Evolutionary conservation across 2,329 filamentous ascomycete species (phyloP).

Genomic region (Dendrostoma leiphaemia): DNA sequence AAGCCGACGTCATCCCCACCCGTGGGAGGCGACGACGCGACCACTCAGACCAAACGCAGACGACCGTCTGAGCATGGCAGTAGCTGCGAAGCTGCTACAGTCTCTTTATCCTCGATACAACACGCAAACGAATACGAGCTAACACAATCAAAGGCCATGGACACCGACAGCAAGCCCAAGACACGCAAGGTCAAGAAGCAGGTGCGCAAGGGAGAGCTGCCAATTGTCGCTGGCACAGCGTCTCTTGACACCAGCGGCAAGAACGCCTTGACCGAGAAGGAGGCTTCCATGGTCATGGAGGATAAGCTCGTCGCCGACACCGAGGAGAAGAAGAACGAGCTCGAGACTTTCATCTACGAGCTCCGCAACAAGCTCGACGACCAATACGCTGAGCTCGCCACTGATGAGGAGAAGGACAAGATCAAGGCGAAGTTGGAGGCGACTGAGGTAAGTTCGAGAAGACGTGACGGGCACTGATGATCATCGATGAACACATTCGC

Average conservation of each 20-base stretch:
- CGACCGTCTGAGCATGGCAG: slow-evolving; percentile 1
- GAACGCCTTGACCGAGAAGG: slow-evolving; percentile 72
- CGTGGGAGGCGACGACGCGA: slow-evolving; percentile 1
- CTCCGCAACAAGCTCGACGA: slow-evolving; percentile 92
- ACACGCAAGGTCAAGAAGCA: slow-evolving; percentile 99
- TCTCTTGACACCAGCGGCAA: slow-evolving; percentile 71
- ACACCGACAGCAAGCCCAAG: slow-evolving; percentile 75
- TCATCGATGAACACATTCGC: slow-evolving; percentile 25
- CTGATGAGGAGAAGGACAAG: slow-evolving; percentile 87
- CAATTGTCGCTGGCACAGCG: slow-evolving; percentile 78
- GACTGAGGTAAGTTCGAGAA: slow-evolving; percentile 68
- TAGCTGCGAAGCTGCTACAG: slow-evolving; percentile 1
- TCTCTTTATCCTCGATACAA: neutral
- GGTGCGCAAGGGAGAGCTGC: slow-evolving; percentile 93
- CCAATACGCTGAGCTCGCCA: slow-evolving; percentile 83
- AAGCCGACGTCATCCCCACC: slow-evolving; percentile 11
- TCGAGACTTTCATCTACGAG: slow-evolving; percentile 97
- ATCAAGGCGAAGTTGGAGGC: slow-evolving; percentile 79
- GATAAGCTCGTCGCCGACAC: slow-evolving; percentile 98
- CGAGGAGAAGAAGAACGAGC: slow-evolving; percentile 99
- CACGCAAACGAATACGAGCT: slow-evolving; percentile 12
- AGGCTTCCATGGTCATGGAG: slow-evolving; percentile 90
- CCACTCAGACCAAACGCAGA: slow-evolving; percentile 10
- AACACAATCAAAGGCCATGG: slow-evolving; percentile 65
- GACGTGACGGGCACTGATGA: neutral